These are phyloP conservation scores for Erythrobasidium yunnanense DNA, from an alignment of 768 basidiomycete genomes.

Conservation along the genomic window DNA sequence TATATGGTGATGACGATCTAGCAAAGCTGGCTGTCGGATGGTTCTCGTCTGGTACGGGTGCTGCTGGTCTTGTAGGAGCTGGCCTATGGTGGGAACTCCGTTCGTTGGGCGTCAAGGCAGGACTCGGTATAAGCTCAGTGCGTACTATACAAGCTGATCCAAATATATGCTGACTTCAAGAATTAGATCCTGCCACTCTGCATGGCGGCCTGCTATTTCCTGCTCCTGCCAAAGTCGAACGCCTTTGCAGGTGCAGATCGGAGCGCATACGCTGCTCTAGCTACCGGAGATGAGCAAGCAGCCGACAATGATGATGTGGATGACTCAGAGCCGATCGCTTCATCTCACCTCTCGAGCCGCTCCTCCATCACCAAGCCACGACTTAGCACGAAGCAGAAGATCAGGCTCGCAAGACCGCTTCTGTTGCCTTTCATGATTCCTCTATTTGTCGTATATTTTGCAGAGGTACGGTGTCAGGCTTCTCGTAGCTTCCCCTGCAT, in stretches of 20 bases:
- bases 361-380: background rate
- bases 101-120: conserved; percentile 66
- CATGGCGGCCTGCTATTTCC: conserved; percentile 64
- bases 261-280: background rate
- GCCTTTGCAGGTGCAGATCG: conserved; percentile 5
- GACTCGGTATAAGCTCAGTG: conserved; percentile 73
- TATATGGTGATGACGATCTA: conserved; percentile 49
- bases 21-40: conserved; percentile 77
- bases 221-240: conserved; percentile 54
- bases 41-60: conserved; percentile 88
- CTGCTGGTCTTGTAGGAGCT: conserved; percentile 83
- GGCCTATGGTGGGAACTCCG: conserved; percentile 91
- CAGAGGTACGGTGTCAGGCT: conserved; percentile 47
- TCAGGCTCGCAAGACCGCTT: conserved; percentile 67
- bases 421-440: conserved; percentile 82
- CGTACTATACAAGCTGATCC: conserved; percentile 36
- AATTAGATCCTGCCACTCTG: conserved; percentile 74
- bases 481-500: background rate
- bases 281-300: background rate
- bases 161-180: too few relatives aligned
- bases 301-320: conserved; percentile 45
- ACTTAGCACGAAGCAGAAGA: conserved; percentile 63
- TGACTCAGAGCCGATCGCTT: conserved; percentile 5
- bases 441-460: conserved; percentile 55
- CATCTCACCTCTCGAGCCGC: background rate